Evolutionary conservation across 2,329 filamentous ascomycete genomes (phyloP).

Genomic region (Monosporascus sp.): DNA sequence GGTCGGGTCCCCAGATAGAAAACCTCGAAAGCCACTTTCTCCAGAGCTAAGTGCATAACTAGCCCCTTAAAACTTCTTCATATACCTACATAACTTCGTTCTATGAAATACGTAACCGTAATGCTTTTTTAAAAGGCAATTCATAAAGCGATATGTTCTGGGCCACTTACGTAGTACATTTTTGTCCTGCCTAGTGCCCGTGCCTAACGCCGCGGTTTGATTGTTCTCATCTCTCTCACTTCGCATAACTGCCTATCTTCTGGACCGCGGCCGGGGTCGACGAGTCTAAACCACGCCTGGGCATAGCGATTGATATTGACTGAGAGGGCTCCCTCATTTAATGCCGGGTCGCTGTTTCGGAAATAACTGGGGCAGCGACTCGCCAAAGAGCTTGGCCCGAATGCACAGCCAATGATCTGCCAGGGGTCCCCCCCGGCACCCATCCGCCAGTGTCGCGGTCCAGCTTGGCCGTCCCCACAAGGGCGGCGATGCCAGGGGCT

Average conservation of each 20-base stretch:
- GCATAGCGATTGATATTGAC: not conserved
- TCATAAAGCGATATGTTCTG: too few species aligned
- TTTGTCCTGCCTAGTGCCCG: too few species aligned
- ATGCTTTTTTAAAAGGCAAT: not conserved
- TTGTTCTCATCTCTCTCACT: too few species aligned
- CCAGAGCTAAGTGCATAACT: not conserved
- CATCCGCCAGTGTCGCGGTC: slow-evolving; percentile 12
- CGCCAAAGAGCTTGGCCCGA: slow-evolving; percentile 3
- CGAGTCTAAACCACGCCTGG: not conserved
- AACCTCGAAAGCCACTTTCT: not conserved
- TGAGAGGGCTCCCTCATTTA: not conserved
- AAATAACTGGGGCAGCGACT: slow-evolving; percentile 6
- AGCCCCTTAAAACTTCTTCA: not conserved
- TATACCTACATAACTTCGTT: too few species aligned
- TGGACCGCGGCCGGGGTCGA: not conserved
- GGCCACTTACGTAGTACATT: too few species aligned
- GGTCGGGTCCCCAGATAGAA: not conserved
- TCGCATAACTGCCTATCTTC: not conserved
- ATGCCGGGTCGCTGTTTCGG: slow-evolving; percentile 10
- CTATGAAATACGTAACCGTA: not conserved
- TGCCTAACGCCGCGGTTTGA: too few species aligned
- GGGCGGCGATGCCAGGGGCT: slow-evolving; percentile 9
- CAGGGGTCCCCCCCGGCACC: slow-evolving; percentile 1
- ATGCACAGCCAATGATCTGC: slow-evolving; percentile 12
- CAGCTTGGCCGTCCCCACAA: slow-evolving; percentile 9